These are phyloP conservation scores for Pseudogymnoascus sp. DNA, from an alignment of 2,329 filamentous ascomycete species.

Conservation along the genomic window DNA sequence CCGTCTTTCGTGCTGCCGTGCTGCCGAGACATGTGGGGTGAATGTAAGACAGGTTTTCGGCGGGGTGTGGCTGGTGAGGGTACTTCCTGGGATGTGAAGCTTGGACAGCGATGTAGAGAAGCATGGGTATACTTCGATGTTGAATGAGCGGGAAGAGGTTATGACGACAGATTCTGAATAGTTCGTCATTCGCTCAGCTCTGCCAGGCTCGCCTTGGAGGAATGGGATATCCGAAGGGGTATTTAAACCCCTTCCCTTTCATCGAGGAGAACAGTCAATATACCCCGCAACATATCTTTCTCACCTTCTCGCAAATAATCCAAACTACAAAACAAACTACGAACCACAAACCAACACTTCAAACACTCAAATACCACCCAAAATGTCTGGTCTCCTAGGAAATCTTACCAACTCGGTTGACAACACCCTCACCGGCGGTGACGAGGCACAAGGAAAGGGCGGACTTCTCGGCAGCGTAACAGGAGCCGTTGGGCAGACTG, in stretches of 20 bases:
- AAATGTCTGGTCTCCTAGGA: constrained; percentile 30
- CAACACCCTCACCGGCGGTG: constrained; percentile 34
- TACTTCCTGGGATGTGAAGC: not conserved
- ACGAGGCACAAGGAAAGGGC: constrained; percentile 32
- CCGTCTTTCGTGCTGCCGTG: constrained; percentile 1
- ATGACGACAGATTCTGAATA: not conserved
- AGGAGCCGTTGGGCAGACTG: constrained; percentile 29
- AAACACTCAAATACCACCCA: constrained; percentile 13
- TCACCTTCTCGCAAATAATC: not conserved
- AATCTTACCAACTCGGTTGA: constrained; percentile 30
- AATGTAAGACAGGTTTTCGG: not conserved
- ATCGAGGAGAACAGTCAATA: not conserved
- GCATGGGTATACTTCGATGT: not conserved
- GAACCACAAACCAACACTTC: not conserved
- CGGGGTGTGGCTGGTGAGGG: not conserved
- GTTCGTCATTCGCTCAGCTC: not conserved
- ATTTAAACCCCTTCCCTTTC: not conserved
- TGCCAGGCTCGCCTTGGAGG: not conserved
- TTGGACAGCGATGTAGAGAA: constrained; percentile 3
- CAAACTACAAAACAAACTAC: not conserved
- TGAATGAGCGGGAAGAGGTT: not conserved
- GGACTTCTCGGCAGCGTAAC: constrained; percentile 31
- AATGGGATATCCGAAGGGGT: not conserved
- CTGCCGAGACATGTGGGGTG: not conserved
- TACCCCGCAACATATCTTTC: not conserved